These are phyloP conservation scores for Cyberlindnera bimundalis DNA, from an alignment of 805 yeast species.

Conservation along the genomic window DNA sequence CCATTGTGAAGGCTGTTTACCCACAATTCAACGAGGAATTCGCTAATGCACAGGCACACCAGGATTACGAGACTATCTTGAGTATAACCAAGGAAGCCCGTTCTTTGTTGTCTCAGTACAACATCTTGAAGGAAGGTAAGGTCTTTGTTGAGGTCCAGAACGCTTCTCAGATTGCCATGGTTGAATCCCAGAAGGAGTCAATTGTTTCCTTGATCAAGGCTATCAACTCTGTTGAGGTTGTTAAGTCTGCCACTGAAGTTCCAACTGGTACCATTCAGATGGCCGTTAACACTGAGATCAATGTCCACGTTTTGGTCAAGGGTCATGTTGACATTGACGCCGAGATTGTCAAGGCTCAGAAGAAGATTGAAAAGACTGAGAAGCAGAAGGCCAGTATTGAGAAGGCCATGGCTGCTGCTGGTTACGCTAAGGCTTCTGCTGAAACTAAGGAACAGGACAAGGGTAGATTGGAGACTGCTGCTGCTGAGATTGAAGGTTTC, in stretches of 20 bases:
- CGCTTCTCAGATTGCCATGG: conserved; percentile 46
- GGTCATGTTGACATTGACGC: conserved; percentile 92
- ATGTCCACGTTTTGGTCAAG: conserved; percentile 87
- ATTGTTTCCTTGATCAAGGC: conserved; percentile 91
- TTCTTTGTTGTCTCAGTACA: conserved; percentile 87
- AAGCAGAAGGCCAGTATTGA: conserved; percentile 59
- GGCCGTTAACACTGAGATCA: conserved; percentile 74
- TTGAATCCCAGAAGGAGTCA: conserved; percentile 72
- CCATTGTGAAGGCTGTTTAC: conserved; percentile 77
- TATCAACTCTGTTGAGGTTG: conserved; percentile 69
- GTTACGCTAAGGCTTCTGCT: conserved; percentile 81
- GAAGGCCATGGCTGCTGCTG: conserved; percentile 66
- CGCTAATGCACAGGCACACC: conserved; percentile 60
- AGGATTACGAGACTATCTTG: conserved; percentile 79
- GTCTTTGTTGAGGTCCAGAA: conserved; percentile 73
- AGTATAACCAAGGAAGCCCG: conserved; percentile 88
- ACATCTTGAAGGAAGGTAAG: conserved; percentile 82
- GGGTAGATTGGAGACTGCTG: conserved; percentile 61
- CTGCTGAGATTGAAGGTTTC: conserved; percentile 88
- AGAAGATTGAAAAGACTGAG: conserved; percentile 66
- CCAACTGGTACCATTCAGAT: conserved; percentile 91
- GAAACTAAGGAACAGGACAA: conserved; percentile 77
- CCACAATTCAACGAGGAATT: conserved; percentile 64
- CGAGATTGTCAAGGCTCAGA: conserved; percentile 78
- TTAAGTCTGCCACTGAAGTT: conserved; percentile 48